Evolutionary conservation across 495 filamentous ascomycete species (phyloP), one percentile per base, ranked within the genome.

Genomic region (Tricharina praecox): DNA sequence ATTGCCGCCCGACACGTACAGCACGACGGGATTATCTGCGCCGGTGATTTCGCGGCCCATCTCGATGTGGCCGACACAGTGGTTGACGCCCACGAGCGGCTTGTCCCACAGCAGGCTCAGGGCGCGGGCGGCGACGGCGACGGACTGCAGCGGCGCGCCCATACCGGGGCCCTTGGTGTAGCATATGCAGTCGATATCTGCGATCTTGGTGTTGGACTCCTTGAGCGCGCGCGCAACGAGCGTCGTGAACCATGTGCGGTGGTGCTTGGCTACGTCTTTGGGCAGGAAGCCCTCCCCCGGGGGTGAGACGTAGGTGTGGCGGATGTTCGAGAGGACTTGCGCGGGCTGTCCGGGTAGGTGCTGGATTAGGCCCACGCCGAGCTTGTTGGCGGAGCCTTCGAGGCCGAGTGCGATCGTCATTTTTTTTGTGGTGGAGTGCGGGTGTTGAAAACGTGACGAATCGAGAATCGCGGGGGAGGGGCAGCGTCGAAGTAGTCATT

Each of bases 361-460:
- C 23, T 73, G 71, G 64, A 97, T 95, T 26, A 97, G 70, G 60
- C 90, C 90, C 47, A 96, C 78, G 54, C 90, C 90, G 40, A 97
- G 72, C 63, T 97, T 97, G 71, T 97, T 96, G 66, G 90, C 90
- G 38, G 85, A 93, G 62, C 90, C 88, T 69, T 97, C 90, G 61
- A 92, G 82, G 39, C 92, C 92, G 58, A 97, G 75, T 47, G 85
- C 78, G 49, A 97, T 82, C 25, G 21, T 46, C 1, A n/a, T n/a
- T n/a, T n/a, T n/a, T n/a, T n/a, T n/a, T n/a, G n/a, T n/a, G n/a
- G n/a, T n/a, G n/a, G n/a, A n/a, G n/a, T n/a, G n/a, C n/a, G n/a
- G n/a, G n/a, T n/a, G n/a, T n/a, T n/a, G n/a, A 32, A 32, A 13
- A 32, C 28, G 7, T 32, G 28, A 13, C 28, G 28, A 32, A 32